Conservation (phyloP, 1,139 yeast species). For the Ashbya aceris region DNA sequence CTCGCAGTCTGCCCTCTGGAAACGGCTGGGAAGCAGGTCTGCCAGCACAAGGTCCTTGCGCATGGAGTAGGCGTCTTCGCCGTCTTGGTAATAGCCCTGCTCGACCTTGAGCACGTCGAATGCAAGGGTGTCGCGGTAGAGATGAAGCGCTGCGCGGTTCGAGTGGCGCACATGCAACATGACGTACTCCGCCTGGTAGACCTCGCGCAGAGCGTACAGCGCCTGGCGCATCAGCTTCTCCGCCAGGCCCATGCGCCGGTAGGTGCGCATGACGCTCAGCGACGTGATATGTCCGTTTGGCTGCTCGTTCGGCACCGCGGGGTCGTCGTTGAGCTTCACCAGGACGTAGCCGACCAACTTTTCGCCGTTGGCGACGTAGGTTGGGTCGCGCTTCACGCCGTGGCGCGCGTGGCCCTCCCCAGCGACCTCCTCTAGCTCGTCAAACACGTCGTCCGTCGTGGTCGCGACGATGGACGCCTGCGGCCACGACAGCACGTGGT, state of each 20-base stretch:
- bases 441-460: constrained; percentile 40
- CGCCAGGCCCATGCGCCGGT: constrained; percentile 91
- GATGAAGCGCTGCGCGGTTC: constrained; percentile 87
- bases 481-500: constrained; percentile 94
- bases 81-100: constrained; percentile 86
- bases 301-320: constrained; percentile 53
- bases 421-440: constrained; percentile 21
- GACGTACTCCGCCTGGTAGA: constrained; percentile 74
- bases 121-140: constrained; percentile 75
- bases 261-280: constrained; percentile 88
- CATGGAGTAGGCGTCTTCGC: constrained; percentile 99
- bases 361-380: constrained; percentile 56
- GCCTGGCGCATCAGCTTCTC: constrained; percentile 89
- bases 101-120: constrained; percentile 80
- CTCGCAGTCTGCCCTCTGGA: constrained; percentile 37
- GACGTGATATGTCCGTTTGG: constrained; percentile 96
- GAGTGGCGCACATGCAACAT: constrained; percentile 90
- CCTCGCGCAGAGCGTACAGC: constrained; percentile 67
- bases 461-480: constrained; percentile 95
- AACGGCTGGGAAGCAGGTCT: constrained; percentile 49
- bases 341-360: constrained; percentile 88
- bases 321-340: constrained; percentile 95
- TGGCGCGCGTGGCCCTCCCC: constrained; percentile 8
- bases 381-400: constrained; percentile 36
- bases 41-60: constrained; percentile 52